Evolutionary conservation across 2,329 filamentous ascomycete genomes (phyloP), one percentile per base, ranked within the genome.

Genomic region (Calonectria pseudoturangicola): DNA sequence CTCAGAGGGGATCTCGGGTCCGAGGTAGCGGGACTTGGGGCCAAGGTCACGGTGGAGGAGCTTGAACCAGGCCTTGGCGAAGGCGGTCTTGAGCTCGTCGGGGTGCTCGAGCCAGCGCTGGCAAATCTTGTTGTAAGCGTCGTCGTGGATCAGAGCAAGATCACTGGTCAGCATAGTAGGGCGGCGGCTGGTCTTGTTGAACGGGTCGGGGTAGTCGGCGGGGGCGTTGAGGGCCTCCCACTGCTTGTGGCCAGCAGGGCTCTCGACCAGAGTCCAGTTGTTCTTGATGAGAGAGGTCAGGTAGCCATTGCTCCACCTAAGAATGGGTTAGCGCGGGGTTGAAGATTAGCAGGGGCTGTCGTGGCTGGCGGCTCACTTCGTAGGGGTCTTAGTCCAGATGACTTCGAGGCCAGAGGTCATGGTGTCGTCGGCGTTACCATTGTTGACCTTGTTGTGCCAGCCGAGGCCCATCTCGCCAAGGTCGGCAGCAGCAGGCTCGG

Each of bases 1-100:
- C 87, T 95, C 92, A 66, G 88, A 86, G 60, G 94, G 93, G 21
- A 94, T 87, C 84, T 96, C 94, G 1, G 94, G 93, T 36, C 94
- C 94, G 58, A 95, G 80, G 87, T 93, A 95, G 81, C 92, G 93
- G 6, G 88, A 82, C 67, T 90, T 87, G 51, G 94, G 94, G 18
- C 94, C 94, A 85, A 96, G 90, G 82, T 95, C 94, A 86, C 94
- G 93, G 86, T 96, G 94, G 41, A 93, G 88, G 50, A 96, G 89
- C 90, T 96, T 95, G 90, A 94, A 96, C 94, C 94, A 96, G 16
- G 94, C 94, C 63, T 91, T 90, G 27, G 89, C 87, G 80, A 95
- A 96, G 10, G 89, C 92, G 73, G 95, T 91, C 67, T 88, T 88
- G 47, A 95, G 88, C 86, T 94, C 85, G 56, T 93, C 88, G 2